phyloP scores from a whole-genome alignment of 108 stramenopile genomes.

The Mayamaea pseudoterrestris region DNA sequence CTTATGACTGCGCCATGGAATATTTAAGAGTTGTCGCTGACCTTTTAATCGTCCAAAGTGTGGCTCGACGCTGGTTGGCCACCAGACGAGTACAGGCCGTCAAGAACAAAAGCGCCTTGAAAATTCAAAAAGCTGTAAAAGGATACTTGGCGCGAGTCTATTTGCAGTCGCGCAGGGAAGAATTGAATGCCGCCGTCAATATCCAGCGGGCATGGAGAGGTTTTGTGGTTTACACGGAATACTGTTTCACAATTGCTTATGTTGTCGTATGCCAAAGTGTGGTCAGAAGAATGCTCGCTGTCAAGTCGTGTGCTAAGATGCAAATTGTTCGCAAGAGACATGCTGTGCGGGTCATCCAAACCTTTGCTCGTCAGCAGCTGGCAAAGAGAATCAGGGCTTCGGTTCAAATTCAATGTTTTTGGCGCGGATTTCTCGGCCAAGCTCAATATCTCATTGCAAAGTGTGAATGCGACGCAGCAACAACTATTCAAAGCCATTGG shows the following conservation, averaged over 20 bases:
- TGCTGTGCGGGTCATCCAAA: too few species aligned
- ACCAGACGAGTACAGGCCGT: conserved; percentile 5
- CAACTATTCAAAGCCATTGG: conserved; percentile 13
- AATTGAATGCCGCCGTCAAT: conserved; percentile 17
- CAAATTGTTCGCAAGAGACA: too few species aligned
- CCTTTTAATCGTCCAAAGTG: conserved; percentile 58
- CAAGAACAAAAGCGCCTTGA: conserved; percentile 1
- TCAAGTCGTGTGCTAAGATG: too few species aligned
- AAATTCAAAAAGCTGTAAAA: conserved; percentile 4
- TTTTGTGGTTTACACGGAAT: conserved; percentile 10
- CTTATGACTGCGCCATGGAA: conserved; percentile 55
- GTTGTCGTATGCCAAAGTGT: conserved; percentile 48
- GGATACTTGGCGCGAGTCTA: background rate
- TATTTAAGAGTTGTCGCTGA: conserved; percentile 58
- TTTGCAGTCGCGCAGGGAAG: background rate
- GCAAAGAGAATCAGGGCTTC: too few species aligned
- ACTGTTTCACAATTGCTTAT: conserved; percentile 26
- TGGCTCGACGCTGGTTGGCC: conserved; percentile 37
- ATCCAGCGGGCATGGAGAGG: conserved; percentile 18
- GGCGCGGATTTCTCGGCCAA: conserved; percentile 9
- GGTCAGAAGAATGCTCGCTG: conserved; percentile 18
- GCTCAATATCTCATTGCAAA: conserved; percentile 10
- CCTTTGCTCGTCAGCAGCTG: too few species aligned
- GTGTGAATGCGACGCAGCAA: too few species aligned
- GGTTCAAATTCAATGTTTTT: conserved; percentile 15